These are phyloP conservation scores for Naganishia vaughanmartiniae DNA, from an alignment of 768 basidiomycete genomes.

Conservation along the genomic window DNA sequence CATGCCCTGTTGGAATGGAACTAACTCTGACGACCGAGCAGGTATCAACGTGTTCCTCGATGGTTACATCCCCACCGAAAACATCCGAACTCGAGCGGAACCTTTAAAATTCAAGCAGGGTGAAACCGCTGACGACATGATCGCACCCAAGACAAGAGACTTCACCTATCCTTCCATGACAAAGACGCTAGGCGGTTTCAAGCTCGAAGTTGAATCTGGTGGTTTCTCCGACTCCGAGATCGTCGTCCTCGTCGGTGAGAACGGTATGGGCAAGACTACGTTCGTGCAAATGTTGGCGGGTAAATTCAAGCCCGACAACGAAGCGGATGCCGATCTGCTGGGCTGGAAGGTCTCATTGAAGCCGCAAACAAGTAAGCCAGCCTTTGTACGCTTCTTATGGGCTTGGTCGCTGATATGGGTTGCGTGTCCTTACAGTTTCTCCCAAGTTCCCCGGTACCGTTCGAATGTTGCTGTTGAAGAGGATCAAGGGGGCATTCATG, in stretches of 20 bases:
- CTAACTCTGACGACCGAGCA: slow-evolving; percentile 52
- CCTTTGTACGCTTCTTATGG: neutral
- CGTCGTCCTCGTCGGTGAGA: slow-evolving; percentile 98
- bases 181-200: slow-evolving; percentile 93
- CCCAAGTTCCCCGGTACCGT: slow-evolving; percentile 98
- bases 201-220: slow-evolving; percentile 84
- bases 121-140: slow-evolving; percentile 87
- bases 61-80: slow-evolving; percentile 97
- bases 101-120: slow-evolving; percentile 95
- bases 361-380: slow-evolving; percentile 73
- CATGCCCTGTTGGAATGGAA: neutral
- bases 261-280: slow-evolving; percentile 98
- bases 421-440: slow-evolving; percentile 57
- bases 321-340: slow-evolving; percentile 75
- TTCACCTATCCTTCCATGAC: slow-evolving; percentile 94
- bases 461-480: slow-evolving; percentile 86
- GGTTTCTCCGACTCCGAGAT: slow-evolving; percentile 99
- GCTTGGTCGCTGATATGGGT: neutral
- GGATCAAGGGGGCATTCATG: slow-evolving; percentile 94
- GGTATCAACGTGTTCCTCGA: slow-evolving; percentile 99
- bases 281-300: slow-evolving; percentile 94
- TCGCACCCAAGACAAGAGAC: slow-evolving; percentile 79
- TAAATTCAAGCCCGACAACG: slow-evolving; percentile 74
- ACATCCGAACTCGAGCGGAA: slow-evolving; percentile 94
- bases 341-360: slow-evolving; percentile 77